Conservation (phyloP, 2,329 filamentous ascomycete genomes). For the Anthostomella pinea region DNA sequence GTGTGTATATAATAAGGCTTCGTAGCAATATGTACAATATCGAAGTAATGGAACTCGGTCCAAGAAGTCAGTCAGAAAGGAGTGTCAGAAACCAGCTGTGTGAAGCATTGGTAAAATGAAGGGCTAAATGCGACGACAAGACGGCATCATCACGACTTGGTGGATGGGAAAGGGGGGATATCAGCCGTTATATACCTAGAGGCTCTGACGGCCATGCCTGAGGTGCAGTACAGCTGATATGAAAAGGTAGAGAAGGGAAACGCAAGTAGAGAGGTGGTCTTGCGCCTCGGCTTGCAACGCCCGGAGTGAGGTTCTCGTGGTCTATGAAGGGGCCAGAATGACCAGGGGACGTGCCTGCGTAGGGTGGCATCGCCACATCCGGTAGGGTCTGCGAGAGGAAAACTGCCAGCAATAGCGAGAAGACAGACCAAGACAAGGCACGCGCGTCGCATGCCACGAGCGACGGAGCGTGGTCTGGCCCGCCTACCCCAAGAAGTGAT, state of each 20-base stretch:
- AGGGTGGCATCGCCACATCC: conserved; percentile 17
- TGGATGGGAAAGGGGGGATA: conserved; percentile 12
- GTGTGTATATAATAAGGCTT: conserved; percentile 4
- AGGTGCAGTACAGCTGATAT: too few species aligned
- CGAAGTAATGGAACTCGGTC: conserved; percentile 10
- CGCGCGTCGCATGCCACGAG: conserved; percentile 6
- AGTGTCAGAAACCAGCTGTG: conserved; percentile 23
- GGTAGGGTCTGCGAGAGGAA: too few species aligned
- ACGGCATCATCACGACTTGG: conserved; percentile 21
- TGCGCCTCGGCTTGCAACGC: conserved; percentile 8
- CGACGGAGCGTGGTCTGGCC: conserved; percentile 21
- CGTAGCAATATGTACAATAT: conserved; percentile 19
- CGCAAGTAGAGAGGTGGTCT: conserved; percentile 9
- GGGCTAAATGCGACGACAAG: conserved; percentile 12
- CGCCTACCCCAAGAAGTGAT: conserved; percentile 13
- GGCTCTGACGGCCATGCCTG: too few species aligned
- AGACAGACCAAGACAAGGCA: too few species aligned
- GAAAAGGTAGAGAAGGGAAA: conserved; percentile 2
- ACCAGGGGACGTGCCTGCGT: conserved; percentile 15
- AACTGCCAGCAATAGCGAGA: conserved; percentile 6
- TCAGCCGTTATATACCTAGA: conserved; percentile 3
- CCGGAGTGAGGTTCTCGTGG: conserved; percentile 26
- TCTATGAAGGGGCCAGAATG: conserved; percentile 19
- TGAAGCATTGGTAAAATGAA: conserved; percentile 16
- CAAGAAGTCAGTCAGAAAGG: conserved; percentile 20